Base-by-base conservation (phyloP, 129 eudicot species). In the Escallonia rubra region DNA sequence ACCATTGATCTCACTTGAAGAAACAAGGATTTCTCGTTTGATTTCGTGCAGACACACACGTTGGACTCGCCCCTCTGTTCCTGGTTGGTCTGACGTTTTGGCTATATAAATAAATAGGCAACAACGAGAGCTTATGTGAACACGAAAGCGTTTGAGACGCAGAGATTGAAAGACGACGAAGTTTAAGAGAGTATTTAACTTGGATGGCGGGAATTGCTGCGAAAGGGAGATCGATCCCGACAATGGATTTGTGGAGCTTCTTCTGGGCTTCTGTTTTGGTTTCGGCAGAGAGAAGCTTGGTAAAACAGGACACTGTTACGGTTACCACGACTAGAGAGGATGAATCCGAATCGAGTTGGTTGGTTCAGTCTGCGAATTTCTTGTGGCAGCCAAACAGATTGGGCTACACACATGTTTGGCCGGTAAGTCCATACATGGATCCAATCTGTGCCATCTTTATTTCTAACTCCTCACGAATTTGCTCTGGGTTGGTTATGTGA, bases 401-500 rank as follows among this genome's bases (percentile, higher is more conserved):
- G 3, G 95, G 90, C n/a, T 92, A 92, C 73, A 95, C 86, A 8
- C 98, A 88, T 82, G 87, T 92, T 72, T 92, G 98, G 98, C 98
- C 98, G 70, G 98, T 92, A 90, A 85, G 84, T 76, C 59, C 13
- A 11, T 11, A 11, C 3, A 8, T n/a, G 1, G 10, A 8, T 9
- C 12, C 12, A 5, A 5, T n/a, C 3, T 3, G 10, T 50, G 3
- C 9, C 12, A 50, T 50, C 12, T 8, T n/a, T 68, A 0, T 23
- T n/a, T 9, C 4, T 50, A 50, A 50, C 0, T 50, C 55, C 55
- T 1, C 8, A 50, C 12, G 10, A 5, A 65, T 15, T 42, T 34
- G 50, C n/a, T 12, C 59, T 65, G 12, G 4, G 42, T 23, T 15
- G 43, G 23, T 45, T 23, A 65, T 14, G 1, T 72, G 43, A 65